These are phyloP conservation scores for Fonsecaea monophora DNA, from an alignment of 2,329 filamentous ascomycete species.

Conservation along the genomic window DNA sequence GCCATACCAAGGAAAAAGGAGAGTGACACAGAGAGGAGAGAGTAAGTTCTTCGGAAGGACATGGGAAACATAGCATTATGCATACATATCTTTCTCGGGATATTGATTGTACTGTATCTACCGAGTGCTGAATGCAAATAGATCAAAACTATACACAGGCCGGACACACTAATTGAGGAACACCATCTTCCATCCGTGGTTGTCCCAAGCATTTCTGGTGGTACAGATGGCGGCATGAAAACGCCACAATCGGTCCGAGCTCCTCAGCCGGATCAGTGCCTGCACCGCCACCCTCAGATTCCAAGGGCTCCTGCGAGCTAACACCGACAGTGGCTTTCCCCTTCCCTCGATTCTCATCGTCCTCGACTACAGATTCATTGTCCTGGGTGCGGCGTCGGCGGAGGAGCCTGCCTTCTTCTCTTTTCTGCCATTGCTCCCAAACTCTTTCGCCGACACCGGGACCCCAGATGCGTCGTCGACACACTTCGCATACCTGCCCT, in stretches of 20 bases:
- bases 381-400: constrained; percentile 27
- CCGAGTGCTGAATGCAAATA: too few relatives aligned
- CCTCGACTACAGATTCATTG: constrained; percentile 24
- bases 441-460: constrained; percentile 78
- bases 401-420: constrained; percentile 47
- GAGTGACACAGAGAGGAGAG: too few relatives aligned
- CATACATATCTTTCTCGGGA: not conserved
- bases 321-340: constrained; percentile 35
- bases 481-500: constrained; percentile 86
- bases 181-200: constrained; percentile 35
- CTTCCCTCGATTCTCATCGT: constrained; percentile 30
- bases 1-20: not conserved
- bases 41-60: too few relatives aligned
- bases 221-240: constrained; percentile 58
- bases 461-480: constrained; percentile 83
- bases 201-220: constrained; percentile 54
- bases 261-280: not conserved
- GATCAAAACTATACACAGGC: constrained; percentile 29
- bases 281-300: constrained; percentile 19
- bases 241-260: constrained; percentile 51
- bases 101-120: not conserved
- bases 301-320: constrained; percentile 20
- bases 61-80: too few relatives aligned
- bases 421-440: constrained; percentile 81
- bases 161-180: constrained; percentile 27